Conservation (phyloP, 1,284 basidiomycete genomes). For the Ustilago nuda region DNA sequence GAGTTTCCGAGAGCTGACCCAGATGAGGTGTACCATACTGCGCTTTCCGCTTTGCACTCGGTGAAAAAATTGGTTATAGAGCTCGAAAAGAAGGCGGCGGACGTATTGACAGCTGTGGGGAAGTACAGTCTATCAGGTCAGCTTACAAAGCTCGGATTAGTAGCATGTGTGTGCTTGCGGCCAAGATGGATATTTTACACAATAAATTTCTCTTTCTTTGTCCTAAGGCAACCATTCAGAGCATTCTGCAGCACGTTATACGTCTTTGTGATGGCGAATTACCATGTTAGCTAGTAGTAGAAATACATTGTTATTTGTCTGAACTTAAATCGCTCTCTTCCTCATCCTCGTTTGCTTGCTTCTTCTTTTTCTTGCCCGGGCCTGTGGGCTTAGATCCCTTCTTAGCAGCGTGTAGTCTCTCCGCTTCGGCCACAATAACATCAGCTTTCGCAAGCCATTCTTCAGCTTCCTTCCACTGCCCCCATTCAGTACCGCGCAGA, state of each 20-base stretch:
- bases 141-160: conserved; percentile 13
- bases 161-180: conserved; percentile 1
- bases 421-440: conserved; percentile 16
- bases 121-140: conserved; percentile 8
- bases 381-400: conserved; percentile 1
- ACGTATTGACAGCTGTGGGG: conserved; percentile 8
- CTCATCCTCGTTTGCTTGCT: conserved; percentile 10
- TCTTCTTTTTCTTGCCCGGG: conserved; percentile 13
- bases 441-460: conserved; percentile 29
- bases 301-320: conserved; percentile 8
- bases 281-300: neutral
- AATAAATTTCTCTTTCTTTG: neutral
- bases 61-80: conserved; percentile 1
- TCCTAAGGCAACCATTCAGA: conserved; percentile 20
- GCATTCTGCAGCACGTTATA: conserved; percentile 18
- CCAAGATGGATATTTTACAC: conserved; percentile 15
- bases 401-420: conserved; percentile 14
- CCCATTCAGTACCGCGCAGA: conserved; percentile 66
- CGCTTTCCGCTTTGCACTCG: conserved; percentile 11
- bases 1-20: conserved; percentile 15
- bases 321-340: conserved; percentile 24
- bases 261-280: conserved; percentile 9
- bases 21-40: conserved; percentile 3
- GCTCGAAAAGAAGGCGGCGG: neutral
- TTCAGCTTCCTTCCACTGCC: conserved; percentile 28